These are phyloP conservation scores for Brassica carinata DNA, from an alignment of 345 rosid genomes.

Conservation along the genomic window DNA sequence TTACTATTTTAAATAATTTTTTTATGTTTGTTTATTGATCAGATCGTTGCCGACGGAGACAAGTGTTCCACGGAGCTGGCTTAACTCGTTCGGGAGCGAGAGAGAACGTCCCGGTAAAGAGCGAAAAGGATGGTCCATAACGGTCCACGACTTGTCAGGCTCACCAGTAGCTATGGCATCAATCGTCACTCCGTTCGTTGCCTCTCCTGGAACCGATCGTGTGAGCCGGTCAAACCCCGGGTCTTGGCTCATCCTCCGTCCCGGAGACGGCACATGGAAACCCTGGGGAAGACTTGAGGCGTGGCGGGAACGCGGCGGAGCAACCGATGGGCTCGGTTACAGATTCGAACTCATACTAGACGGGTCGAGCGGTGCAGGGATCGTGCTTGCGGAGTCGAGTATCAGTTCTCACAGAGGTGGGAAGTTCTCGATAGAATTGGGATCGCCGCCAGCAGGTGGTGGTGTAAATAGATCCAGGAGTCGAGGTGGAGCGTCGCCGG, in stretches of 20 bases:
- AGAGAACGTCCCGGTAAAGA: constrained; percentile 75
- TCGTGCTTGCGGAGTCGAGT: constrained; percentile 71
- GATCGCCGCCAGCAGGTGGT: constrained; percentile 27
- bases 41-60: constrained; percentile 66
- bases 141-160: constrained; percentile 88
- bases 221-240: constrained; percentile 93
- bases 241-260: constrained; percentile 85
- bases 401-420: constrained; percentile 71
- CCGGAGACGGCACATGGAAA: constrained; percentile 79
- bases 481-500: constrained; percentile 67
- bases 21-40: constrained; percentile 19
- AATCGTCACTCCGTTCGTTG: constrained; percentile 80
- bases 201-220: constrained; percentile 84
- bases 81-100: constrained; percentile 82
- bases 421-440: constrained; percentile 67
- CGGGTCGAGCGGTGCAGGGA: constrained; percentile 58
- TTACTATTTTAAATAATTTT: background rate
- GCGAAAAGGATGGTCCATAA: constrained; percentile 90
- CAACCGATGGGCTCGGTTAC: constrained; percentile 68
- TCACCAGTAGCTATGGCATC: constrained; percentile 88
- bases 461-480: constrained; percentile 30
- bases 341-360: constrained; percentile 79
- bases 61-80: constrained; percentile 62
- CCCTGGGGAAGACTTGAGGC: constrained; percentile 97
- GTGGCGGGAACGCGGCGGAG: constrained; percentile 89